These are phyloP conservation scores for Paramecium biaurelia DNA, from an alignment of 73 alveolate species.

Conservation along the genomic window DNA sequence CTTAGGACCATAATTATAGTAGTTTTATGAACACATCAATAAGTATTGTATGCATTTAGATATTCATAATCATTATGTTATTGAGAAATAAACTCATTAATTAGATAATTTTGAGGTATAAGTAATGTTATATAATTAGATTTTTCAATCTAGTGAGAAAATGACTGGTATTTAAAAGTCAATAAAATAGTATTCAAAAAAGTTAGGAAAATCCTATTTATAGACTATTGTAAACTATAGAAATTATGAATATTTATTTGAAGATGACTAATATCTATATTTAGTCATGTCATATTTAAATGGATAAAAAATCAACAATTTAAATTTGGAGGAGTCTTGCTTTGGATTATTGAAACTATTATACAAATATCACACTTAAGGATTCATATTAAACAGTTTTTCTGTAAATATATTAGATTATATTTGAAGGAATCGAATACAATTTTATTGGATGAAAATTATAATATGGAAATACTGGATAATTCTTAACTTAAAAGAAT, in stretches of 20 bases:
- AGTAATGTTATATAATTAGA: background rate
- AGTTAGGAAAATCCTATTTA: background rate
- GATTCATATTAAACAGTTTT: background rate
- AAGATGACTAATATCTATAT: background rate
- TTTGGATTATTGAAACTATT: background rate
- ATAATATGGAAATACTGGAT: slow-evolving; percentile 33
- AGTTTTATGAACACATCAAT: background rate
- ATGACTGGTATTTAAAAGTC: background rate
- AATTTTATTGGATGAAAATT: slow-evolving; percentile 27
- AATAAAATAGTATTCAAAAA: slow-evolving; percentile 9
- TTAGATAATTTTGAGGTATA: background rate
- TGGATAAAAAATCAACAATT: background rate
- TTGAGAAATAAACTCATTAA: background rate
- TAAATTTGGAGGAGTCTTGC: background rate
- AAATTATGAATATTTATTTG: background rate
- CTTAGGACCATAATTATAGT: background rate
- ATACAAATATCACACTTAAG: background rate
- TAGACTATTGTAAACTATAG: background rate
- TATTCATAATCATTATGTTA: background rate
- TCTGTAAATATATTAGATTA: background rate
- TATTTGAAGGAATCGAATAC: background rate
- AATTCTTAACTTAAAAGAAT: background rate
- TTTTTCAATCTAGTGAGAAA: background rate
- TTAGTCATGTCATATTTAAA: background rate
- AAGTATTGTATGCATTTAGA: background rate